These are phyloP conservation scores for Ascochyta lentis DNA, from an alignment of 2,329 filamentous ascomycete genomes.

Conservation along the genomic window DNA sequence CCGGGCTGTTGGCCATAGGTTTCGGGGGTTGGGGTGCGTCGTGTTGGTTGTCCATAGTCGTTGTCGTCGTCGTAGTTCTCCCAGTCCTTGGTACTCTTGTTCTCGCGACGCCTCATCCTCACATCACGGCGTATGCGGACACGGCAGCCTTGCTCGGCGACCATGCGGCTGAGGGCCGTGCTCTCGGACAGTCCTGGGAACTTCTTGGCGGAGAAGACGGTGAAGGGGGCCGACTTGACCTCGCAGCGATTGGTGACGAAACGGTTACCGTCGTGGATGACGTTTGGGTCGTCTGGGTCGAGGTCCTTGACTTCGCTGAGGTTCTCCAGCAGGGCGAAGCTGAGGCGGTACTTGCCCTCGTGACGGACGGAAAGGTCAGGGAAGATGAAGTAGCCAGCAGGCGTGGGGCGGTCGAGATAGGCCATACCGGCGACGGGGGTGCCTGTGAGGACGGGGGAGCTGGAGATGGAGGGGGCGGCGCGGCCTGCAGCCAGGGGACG, in stretches of 20 bases:
- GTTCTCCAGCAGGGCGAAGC: conserved; percentile 93
- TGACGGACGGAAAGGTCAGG: conserved; percentile 95
- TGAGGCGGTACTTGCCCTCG: conserved; percentile 89
- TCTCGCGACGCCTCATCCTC: conserved; percentile 83
- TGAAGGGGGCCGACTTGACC: conserved; percentile 85
- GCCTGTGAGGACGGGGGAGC: conserved; percentile 86
- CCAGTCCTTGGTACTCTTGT: conserved; percentile 71
- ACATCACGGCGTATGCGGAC: conserved; percentile 95
- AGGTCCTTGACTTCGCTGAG: conserved; percentile 84
- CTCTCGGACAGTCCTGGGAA: conserved; percentile 93
- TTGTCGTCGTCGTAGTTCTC: conserved; percentile 68
- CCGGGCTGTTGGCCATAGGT: conserved; percentile 53
- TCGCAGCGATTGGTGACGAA: conserved; percentile 87
- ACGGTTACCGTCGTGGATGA: conserved; percentile 51
- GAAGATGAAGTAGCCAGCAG: conserved; percentile 93
- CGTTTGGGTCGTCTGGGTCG: conserved; percentile 61
- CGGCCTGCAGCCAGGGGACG: conserved; percentile 83
- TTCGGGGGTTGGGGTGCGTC: conserved; percentile 60
- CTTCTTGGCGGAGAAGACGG: conserved; percentile 96
- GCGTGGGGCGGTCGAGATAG: conserved; percentile 84
- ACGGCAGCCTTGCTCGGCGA: conserved; percentile 95
- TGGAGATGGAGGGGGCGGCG: conserved; percentile 68
- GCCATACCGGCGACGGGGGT: conserved; percentile 96
- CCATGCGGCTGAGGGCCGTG: conserved; percentile 84
- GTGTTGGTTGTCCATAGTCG: conserved; percentile 53